These are phyloP conservation scores for Oxalis stricta DNA, from an alignment of 441 rosid genomes.

Conservation along the genomic window DNA sequence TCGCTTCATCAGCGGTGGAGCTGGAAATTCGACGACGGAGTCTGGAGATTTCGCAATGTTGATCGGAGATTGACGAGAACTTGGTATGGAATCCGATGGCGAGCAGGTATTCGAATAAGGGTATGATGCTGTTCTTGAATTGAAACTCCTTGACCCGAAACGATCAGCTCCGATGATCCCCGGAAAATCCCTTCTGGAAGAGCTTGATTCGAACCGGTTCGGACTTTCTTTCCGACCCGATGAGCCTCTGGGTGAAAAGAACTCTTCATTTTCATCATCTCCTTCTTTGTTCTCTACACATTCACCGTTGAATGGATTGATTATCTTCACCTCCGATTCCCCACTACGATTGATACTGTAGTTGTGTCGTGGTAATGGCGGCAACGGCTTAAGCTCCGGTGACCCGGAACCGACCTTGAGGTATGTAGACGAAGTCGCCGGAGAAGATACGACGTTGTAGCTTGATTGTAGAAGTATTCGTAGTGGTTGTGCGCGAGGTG, in stretches of 20 bases:
- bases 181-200: constrained; percentile 28
- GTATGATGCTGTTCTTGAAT: constrained; percentile 43
- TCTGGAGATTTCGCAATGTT: constrained; percentile 31
- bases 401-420: constrained; percentile 63
- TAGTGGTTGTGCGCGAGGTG: neutral
- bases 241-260: constrained; percentile 81
- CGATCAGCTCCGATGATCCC: constrained; percentile 18
- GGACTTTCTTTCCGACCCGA: constrained; percentile 39
- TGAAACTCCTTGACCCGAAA: constrained; percentile 37
- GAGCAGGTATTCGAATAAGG: constrained; percentile 44
- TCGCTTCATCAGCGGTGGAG: constrained; percentile 11
- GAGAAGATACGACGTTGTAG: constrained; percentile 32
- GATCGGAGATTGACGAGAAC: constrained; percentile 21
- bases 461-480: constrained; percentile 16
- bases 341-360: constrained; percentile 18
- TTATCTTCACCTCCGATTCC: constrained; percentile 17
- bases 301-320: no score
- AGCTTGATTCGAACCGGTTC: constrained; percentile 20
- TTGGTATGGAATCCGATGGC: constrained; percentile 31
- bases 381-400: constrained; percentile 71
- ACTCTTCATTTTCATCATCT: constrained; percentile 38
- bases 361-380: constrained; percentile 51
- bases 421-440: constrained; percentile 20
- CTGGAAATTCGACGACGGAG: constrained; percentile 15
- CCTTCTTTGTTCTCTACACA: constrained; percentile 19